Percentiles rank a stretch among this genome's conserved stretches.
Conservation (phyloP, 169 alveolate species). For the Plasmodium gaboni region DNA sequence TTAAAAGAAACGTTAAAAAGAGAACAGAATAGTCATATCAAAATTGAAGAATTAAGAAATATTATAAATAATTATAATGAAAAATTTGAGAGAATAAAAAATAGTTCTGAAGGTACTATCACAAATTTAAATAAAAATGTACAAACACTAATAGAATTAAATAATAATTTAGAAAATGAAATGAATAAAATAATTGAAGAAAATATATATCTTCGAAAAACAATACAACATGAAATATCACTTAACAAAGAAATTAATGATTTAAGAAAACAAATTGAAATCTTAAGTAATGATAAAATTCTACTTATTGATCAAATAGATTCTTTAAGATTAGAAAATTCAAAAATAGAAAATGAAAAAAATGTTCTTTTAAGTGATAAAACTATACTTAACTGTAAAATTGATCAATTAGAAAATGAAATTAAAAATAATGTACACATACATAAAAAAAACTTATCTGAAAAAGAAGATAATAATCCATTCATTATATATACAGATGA, state of each 20-base stretch:
- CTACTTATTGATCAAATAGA: constrained; percentile 42
- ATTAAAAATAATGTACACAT: constrained; percentile 21
- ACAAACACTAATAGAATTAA: constrained; percentile 53
- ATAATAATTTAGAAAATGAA: constrained; percentile 61
- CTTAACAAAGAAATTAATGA: constrained; percentile 62
- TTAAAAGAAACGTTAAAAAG: constrained; percentile 59
- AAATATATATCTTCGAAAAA: constrained; percentile 52
- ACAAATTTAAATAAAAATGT: constrained; percentile 71
- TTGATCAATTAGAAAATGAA: constrained; percentile 67
- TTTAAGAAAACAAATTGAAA: constrained; percentile 58
- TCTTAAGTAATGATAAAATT: constrained; percentile 55
- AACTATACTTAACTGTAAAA: constrained; percentile 67
- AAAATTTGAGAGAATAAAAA: constrained; percentile 60
- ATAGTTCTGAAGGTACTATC: constrained; percentile 71
- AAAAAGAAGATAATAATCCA: constrained; percentile 27
- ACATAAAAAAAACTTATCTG: background rate
- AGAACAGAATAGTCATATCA: constrained; percentile 69
- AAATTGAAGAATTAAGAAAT: constrained; percentile 69
- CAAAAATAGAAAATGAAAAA: constrained; percentile 73
- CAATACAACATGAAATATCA: constrained; percentile 36
- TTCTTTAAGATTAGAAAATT: constrained; percentile 64
- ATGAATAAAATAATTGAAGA: constrained; percentile 67
- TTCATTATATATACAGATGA: constrained; percentile 45
- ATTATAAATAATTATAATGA: constrained; percentile 57
- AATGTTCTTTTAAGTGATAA: constrained; percentile 65